Conservation (phyloP, 2,329 filamentous ascomycete species). For the Cercospora citrullina region DNA sequence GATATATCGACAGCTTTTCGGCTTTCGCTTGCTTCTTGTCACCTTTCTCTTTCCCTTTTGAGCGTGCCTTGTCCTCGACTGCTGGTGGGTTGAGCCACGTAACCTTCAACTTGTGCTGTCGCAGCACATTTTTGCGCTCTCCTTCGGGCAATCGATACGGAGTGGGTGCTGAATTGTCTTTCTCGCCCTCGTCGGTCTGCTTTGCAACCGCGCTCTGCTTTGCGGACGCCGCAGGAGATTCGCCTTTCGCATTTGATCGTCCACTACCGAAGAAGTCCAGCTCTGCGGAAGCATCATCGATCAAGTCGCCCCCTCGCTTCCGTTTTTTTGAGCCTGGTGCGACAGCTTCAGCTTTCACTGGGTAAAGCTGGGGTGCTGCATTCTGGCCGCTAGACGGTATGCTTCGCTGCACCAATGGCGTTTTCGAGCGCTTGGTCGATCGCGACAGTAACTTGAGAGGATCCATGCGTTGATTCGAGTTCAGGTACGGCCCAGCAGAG, state of each 20-base stretch:
- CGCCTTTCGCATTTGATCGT: not conserved
- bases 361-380: slow-evolving; percentile 67
- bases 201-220: not conserved
- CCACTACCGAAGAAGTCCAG: slow-evolving; percentile 47
- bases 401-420: slow-evolving; percentile 42
- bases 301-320: slow-evolving; percentile 41
- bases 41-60: slow-evolving; percentile 50
- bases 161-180: not conserved
- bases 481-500: not conserved
- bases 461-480: slow-evolving; percentile 56
- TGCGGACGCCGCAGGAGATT: not conserved
- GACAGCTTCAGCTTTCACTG: slow-evolving; percentile 31
- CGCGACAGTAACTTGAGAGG: slow-evolving; percentile 72
- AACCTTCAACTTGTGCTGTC: slow-evolving; percentile 40
- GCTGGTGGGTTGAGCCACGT: slow-evolving; percentile 33
- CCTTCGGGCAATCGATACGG: slow-evolving; percentile 6
- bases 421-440: slow-evolving; percentile 60
- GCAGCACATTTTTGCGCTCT: slow-evolving; percentile 35
- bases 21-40: slow-evolving; percentile 24
- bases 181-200: not conserved
- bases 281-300: slow-evolving; percentile 35
- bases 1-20: slow-evolving; percentile 65
- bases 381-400: slow-evolving; percentile 66
- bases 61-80: slow-evolving; percentile 47
- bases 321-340: slow-evolving; percentile 41